Percentiles rank a stretch among this genome's conserved stretches.
These are phyloP conservation scores for Phyllosticta ampelicida DNA, from an alignment of 2,329 filamentous ascomycete species.

Conservation along the genomic window DNA sequence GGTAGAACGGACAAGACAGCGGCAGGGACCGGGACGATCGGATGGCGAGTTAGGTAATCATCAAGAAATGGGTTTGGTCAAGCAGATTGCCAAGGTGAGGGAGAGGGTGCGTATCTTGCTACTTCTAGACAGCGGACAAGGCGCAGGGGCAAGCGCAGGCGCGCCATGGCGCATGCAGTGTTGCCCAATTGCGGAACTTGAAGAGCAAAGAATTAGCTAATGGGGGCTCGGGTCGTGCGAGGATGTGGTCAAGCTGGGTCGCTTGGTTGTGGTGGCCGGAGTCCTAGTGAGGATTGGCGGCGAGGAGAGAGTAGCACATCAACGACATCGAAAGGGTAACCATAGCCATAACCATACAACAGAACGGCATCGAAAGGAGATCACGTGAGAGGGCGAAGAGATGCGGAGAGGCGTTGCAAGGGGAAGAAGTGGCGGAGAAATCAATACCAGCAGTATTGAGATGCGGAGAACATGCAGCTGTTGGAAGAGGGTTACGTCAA, in stretches of 20 bases:
- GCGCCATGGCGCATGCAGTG: constrained; percentile 4
- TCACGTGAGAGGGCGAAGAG: neutral
- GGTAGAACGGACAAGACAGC: neutral
- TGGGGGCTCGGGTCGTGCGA: constrained; percentile 5
- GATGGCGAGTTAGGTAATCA: neutral
- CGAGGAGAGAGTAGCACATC: neutral
- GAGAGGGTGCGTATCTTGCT: neutral
- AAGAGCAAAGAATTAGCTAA: constrained; percentile 8
- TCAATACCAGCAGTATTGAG: too few species aligned
- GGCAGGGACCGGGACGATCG: neutral
- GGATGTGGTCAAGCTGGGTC: too few species aligned
- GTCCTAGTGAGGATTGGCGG: neutral
- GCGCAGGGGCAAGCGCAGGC: constrained; percentile 6
- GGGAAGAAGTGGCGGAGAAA: neutral
- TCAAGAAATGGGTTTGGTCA: neutral
- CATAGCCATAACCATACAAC: too few species aligned
- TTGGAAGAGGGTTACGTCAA: constrained; percentile 9
- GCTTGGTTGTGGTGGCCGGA: too few species aligned
- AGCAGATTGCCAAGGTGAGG: neutral
- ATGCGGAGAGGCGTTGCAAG: neutral
- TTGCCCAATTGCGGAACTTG: constrained; percentile 2
- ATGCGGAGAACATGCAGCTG: too few species aligned
- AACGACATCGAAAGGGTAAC: neutral
- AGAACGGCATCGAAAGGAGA: neutral
- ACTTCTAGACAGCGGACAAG: neutral